phyloP scores from a whole-genome alignment of 441 rosid genomes.

The Pelargonium exstipulatum region DNA sequence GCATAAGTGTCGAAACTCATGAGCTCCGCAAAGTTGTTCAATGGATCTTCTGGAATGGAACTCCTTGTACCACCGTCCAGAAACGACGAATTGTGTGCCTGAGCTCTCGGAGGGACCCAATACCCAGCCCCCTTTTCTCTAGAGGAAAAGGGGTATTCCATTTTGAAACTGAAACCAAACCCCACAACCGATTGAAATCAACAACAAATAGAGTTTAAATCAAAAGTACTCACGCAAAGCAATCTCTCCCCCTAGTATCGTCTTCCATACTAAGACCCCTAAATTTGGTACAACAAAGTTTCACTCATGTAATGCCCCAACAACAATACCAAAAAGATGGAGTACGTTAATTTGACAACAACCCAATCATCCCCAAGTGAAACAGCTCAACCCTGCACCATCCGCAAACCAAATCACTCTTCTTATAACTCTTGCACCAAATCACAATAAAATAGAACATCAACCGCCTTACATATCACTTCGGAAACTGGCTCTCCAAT shows the following conservation, averaged over 20 bases:
- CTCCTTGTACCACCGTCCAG: constrained; percentile 29
- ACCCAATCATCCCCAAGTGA: constrained; percentile 7
- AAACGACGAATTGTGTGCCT: constrained; percentile 32
- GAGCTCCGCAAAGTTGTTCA: constrained; percentile 42
- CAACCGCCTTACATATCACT: constrained; percentile 17
- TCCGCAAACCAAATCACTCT: constrained; percentile 12
- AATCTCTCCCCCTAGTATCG: constrained; percentile 13
- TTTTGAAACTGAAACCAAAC: constrained; percentile 17
- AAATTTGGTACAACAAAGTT: constrained; percentile 16
- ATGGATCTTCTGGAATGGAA: constrained; percentile 41
- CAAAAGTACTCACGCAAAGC: constrained; percentile 11
- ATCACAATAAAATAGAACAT: constrained; percentile 6
- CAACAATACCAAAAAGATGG: not conserved
- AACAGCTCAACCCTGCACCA: constrained; percentile 1
- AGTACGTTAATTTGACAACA: constrained; percentile 8
- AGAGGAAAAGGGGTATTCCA: constrained; percentile 53
- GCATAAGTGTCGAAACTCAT: constrained; percentile 57
- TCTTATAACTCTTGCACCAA: constrained; percentile 1
- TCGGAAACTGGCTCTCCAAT: not conserved
- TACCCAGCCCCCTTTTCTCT: constrained; percentile 45
- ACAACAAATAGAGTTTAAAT: constrained; percentile 20
- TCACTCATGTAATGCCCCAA: not conserved
- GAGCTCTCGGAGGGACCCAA: constrained; percentile 40
- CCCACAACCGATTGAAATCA: constrained; percentile 15
- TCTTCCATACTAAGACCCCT: constrained; percentile 15